These are phyloP conservation scores for Nicotiana knightiana DNA, from an alignment of 257 asterid genomes.

Conservation along the genomic window DNA sequence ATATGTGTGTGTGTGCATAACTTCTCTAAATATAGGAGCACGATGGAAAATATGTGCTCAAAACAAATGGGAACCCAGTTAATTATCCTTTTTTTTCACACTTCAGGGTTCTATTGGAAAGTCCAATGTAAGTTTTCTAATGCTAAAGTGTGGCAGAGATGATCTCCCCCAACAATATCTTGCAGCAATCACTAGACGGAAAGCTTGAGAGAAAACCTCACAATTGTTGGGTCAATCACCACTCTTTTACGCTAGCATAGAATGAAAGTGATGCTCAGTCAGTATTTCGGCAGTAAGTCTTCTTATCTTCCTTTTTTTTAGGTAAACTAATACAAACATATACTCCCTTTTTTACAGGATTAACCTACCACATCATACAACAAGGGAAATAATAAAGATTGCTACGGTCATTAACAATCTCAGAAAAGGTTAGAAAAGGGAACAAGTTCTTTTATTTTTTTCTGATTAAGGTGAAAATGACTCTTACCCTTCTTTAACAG, in stretches of 20 bases:
- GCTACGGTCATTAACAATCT: neutral
- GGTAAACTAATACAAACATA: neutral
- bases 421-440: neutral
- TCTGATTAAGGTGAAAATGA: slow-evolving; percentile 8
- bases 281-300: neutral
- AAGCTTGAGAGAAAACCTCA: neutral
- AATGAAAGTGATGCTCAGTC: neutral
- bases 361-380: neutral
- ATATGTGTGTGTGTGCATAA: no score
- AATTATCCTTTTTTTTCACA: neutral
- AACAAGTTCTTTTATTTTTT: neutral
- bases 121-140: neutral
- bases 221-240: neutral
- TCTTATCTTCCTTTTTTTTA: neutral
- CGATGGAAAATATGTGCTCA: neutral
- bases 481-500: slow-evolving; percentile 87
- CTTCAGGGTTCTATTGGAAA: neutral
- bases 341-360: neutral
- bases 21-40: neutral
- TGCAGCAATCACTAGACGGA: neutral
- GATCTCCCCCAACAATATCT: neutral
- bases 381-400: neutral
- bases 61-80: neutral
- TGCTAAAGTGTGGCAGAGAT: neutral
- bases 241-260: neutral